Base-by-base conservation (phyloP, 2,329 filamentous ascomycete genomes). In the Microdochium paspali region DNA sequence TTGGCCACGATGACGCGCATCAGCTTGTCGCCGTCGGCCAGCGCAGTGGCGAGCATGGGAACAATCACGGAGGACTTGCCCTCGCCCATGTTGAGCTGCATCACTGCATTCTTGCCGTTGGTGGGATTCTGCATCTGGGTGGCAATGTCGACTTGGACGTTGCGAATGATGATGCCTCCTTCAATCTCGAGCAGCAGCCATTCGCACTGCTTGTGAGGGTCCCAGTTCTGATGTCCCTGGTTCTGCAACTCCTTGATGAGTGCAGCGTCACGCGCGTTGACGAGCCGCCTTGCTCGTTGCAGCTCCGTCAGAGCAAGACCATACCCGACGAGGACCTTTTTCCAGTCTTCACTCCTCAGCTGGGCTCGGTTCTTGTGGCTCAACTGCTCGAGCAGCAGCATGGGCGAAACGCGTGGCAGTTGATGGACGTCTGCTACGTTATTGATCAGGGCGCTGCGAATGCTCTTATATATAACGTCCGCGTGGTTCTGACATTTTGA, bases 71-170 rank as follows among this genome's bases (percentile, higher is more conserved):
- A 84, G 0, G 80, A 80, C 51, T 87, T 87, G 0, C 83, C 84
- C 55, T 85, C 75, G 0, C 84, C 84, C 82, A 87, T 87, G 51
- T 85, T 85, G 2, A 87, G 60, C 54, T 86, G 81, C 66, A 85
- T 73, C 0, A 82, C 73, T 0, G 70, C 59, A 52, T 82, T 85
- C 0, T 57, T 24, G 0, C 55, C 58, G 0, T 56, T 56, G 0
- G 57, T 53, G 0, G 72, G 71, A 0, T 54, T 45, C 2, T 70
- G 73, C 76, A 88, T 87, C 20, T 72, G 57, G 0, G 48, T 42
- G 0, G 82, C 77, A 45, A 88, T 79, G 2, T 73, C 57, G 2
- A 73, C 67, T 55, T 88, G 83, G 0, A 78, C 72, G 0, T 68
- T 56, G 0, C 85, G 73, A 9, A 89, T 80, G 9, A 80, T 56